Conservation (phyloP, 164 flowering plant species). For the Platanus orientalis region DNA sequence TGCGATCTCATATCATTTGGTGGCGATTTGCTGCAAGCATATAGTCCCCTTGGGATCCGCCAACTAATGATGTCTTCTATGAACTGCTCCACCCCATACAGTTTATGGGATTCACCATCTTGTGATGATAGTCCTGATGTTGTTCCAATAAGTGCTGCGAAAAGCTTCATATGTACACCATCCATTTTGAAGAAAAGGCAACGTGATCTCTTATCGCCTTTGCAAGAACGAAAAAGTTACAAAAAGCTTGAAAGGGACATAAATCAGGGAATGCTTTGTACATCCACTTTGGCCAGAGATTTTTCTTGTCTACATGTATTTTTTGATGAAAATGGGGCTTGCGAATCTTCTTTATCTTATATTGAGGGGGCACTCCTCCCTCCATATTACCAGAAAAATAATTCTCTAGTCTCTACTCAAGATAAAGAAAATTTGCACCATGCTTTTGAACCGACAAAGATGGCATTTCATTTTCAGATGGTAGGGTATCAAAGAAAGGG, state of each 20-base stretch:
- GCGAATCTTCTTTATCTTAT: constrained; percentile 15
- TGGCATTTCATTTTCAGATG: constrained; percentile 3
- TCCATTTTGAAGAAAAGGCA: constrained; percentile 85
- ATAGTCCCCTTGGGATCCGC: constrained; percentile 95
- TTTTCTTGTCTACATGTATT: constrained; percentile 29
- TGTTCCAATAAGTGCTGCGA: constrained; percentile 79
- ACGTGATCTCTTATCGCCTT: constrained; percentile 80
- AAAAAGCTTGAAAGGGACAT: constrained; percentile 54
- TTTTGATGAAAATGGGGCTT: constrained; percentile 22
- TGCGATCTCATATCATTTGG: constrained; percentile 87
- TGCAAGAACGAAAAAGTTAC: constrained; percentile 62
- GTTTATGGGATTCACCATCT: constrained; percentile 80
- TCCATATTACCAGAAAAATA: constrained; percentile 17
- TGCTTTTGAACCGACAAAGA: constrained; percentile 5
- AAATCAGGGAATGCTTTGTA: constrained; percentile 22
- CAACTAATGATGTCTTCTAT: constrained; percentile 75
- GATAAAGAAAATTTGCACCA: constrained; percentile 33
- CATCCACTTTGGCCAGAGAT: constrained; percentile 41
- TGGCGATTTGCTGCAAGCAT: constrained; percentile 71
- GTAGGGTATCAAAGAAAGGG: constrained; percentile 10
- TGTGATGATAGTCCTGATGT: constrained; percentile 68
- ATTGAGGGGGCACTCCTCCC: constrained; percentile 18
- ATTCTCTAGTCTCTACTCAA: constrained; percentile 6
- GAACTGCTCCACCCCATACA: constrained; percentile 65
- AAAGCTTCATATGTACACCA: constrained; percentile 72